Conservation (phyloP, 257 asterid genomes). For the Lithospermum erythrorhizon region DNA sequence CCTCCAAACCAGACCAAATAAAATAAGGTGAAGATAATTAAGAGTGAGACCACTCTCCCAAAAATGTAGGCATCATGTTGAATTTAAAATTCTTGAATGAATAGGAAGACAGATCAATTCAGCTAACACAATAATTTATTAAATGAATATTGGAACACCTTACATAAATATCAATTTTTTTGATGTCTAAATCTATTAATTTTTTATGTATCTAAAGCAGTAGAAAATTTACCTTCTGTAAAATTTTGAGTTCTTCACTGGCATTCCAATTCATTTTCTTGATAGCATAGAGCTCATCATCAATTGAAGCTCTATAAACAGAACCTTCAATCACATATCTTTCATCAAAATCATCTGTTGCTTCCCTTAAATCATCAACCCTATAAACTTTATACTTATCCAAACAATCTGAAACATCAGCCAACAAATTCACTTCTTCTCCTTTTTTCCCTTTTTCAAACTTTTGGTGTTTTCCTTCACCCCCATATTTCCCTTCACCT, state of each 20-base stretch:
- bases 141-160: not conserved
- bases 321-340: constrained; percentile 62
- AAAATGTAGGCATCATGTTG: not conserved
- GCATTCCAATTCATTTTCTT: constrained; percentile 99
- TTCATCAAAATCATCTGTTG: constrained; percentile 69
- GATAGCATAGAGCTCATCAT: constrained; percentile 69
- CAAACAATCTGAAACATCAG: constrained; percentile 84
- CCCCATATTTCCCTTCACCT: constrained; percentile 27
- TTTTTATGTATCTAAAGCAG: not conserved
- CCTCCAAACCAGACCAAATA: not conserved
- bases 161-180: not conserved
- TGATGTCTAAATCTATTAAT: not conserved
- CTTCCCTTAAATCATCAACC: constrained; percentile 54
- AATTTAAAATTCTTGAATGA: not conserved
- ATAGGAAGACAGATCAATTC: not conserved
- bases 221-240: constrained; percentile 60
- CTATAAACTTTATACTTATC: constrained; percentile 81
- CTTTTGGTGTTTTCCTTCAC: constrained; percentile 8
- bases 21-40: no score
- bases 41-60: not conserved
- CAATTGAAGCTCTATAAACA: constrained; percentile 61
- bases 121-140: not conserved
- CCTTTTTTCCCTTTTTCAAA: constrained; percentile 18
- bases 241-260: constrained; percentile 85
- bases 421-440: constrained; percentile 58